These are phyloP conservation scores for Neoconidiobolus thromboides DNA, from an alignment of 371 early-diverging fungal species.

Conservation along the genomic window DNA sequence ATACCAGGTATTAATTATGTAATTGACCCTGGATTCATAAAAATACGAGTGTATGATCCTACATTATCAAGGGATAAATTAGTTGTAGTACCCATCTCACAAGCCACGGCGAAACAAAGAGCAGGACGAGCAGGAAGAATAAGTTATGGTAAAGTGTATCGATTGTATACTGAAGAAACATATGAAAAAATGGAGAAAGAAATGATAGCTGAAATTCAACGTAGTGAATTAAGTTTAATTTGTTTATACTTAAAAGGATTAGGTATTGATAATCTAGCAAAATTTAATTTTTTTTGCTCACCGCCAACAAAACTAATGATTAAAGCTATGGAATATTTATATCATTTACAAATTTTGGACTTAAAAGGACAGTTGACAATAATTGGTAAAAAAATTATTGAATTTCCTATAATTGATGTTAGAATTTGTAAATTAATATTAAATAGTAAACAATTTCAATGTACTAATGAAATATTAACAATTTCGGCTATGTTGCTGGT, in stretches of 20 bases:
- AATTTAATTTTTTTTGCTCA: conserved; percentile 55
- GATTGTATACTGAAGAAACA: conserved; percentile 49
- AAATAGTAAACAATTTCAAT: conserved; percentile 39
- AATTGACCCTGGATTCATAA: conserved; percentile 66
- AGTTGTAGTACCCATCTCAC: conserved; percentile 35
- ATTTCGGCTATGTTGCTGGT: conserved; percentile 70
- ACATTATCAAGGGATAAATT: conserved; percentile 39
- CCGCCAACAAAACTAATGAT: conserved; percentile 10
- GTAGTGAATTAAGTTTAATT: conserved; percentile 36
- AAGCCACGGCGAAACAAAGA: conserved; percentile 59
- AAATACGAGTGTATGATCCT: conserved; percentile 19
- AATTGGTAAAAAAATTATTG: too few species aligned
- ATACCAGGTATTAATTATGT: conserved; percentile 70
- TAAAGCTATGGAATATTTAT: conserved; percentile 21
- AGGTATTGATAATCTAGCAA: conserved; percentile 55
- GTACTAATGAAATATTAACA: conserved; percentile 57
- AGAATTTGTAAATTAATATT: conserved; percentile 18
- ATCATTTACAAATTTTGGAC: conserved; percentile 55
- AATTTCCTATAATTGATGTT: too few species aligned
- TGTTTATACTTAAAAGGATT: conserved; percentile 50
- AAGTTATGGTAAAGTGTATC: conserved; percentile 39
- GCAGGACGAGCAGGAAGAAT: conserved; percentile 67
- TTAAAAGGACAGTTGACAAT: conserved; percentile 28
- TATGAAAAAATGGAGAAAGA: conserved; percentile 26
- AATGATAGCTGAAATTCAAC: conserved; percentile 52